Evolutionary conservation across 2,329 filamentous ascomycete species (phyloP).

Genomic region (Moelleriella libera): DNA sequence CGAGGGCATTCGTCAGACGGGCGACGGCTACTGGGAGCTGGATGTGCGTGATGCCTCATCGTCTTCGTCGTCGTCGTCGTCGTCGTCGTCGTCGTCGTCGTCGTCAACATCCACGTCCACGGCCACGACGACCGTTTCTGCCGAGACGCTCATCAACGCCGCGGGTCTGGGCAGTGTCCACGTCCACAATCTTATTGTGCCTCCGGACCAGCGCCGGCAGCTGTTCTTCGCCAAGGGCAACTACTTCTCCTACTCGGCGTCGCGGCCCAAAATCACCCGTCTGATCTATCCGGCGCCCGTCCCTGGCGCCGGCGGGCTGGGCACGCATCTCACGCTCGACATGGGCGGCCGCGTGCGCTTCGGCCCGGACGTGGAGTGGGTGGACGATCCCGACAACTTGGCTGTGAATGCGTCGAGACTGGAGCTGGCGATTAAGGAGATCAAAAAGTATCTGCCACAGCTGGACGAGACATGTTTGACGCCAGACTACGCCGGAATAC

Average conservation of each 20-base stretch:
- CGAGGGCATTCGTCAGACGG: conserved; percentile 32
- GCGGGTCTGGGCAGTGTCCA: conserved; percentile 67
- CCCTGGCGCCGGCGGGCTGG: conserved; percentile 70
- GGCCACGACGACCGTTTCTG: conserved; percentile 46
- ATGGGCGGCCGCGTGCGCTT: conserved; percentile 75
- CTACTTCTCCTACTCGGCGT: conserved; percentile 73
- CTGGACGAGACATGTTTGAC: conserved; percentile 52
- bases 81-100: conserved; percentile 18
- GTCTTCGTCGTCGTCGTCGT: conserved; percentile 29
- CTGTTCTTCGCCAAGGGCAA: conserved; percentile 87
- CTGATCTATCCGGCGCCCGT: conserved; percentile 81
- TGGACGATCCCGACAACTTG: conserved; percentile 57
- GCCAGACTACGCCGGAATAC: conserved; percentile 82
- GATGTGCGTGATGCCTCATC: conserved; percentile 27
- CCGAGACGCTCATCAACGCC: conserved; percentile 69
- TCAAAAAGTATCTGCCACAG: conserved; percentile 63
- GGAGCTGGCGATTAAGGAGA: conserved; percentile 55
- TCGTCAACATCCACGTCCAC: conserved; percentile 24
- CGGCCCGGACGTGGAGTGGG: conserved; percentile 93
- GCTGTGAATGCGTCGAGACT: conserved; percentile 50
- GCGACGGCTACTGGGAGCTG: conserved; percentile 52
- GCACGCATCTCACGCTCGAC: conserved; percentile 88
- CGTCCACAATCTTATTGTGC: conserved; percentile 72
- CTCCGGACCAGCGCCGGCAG: conserved; percentile 34
- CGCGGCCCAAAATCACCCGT: conserved; percentile 48